Evolutionary conservation across 176 grass and related monocot genomes (phyloP).

Genomic region (Juncus inflexus): DNA sequence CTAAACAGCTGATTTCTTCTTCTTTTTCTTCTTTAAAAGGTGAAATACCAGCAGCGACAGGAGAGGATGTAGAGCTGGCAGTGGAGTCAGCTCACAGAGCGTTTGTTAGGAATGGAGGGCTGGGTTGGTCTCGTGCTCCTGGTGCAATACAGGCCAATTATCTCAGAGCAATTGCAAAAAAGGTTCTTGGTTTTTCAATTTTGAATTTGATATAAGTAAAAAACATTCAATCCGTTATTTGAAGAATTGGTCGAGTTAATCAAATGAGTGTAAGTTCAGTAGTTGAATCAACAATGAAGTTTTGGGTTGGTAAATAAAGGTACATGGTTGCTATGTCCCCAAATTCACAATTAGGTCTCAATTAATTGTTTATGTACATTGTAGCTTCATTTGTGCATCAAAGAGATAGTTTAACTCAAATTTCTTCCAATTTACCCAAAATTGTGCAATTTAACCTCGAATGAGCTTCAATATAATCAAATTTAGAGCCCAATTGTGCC

Average conservation of each 20-base stretch:
- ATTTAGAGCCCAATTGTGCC: too few species aligned
- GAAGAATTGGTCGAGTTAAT: too few species aligned
- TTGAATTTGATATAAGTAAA: not conserved
- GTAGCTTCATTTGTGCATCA: too few species aligned
- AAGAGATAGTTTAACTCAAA: too few species aligned
- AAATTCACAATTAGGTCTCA: too few species aligned
- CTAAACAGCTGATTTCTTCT: not conserved
- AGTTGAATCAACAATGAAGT: too few species aligned
- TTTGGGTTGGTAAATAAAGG: too few species aligned
- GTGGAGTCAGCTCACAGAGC: conserved; percentile 70
- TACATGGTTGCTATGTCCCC: too few species aligned
- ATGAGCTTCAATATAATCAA: too few species aligned
- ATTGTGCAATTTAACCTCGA: not conserved
- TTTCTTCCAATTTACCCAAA: too few species aligned
- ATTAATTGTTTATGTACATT: too few species aligned
- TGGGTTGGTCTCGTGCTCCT: conserved; percentile 72
- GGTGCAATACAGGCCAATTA: conserved; percentile 78
- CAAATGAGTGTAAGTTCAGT: too few species aligned
- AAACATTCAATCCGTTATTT: not conserved
- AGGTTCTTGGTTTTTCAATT: conserved; percentile 42
- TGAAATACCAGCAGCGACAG: conserved; percentile 61
- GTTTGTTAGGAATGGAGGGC: conserved; percentile 65
- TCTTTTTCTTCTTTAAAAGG: conserved; percentile 39
- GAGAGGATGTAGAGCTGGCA: conserved; percentile 86
- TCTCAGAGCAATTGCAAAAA: conserved; percentile 86